Base-by-base conservation (phyloP, 306 rosid genomes). In the Coriaria nepalensis region DNA sequence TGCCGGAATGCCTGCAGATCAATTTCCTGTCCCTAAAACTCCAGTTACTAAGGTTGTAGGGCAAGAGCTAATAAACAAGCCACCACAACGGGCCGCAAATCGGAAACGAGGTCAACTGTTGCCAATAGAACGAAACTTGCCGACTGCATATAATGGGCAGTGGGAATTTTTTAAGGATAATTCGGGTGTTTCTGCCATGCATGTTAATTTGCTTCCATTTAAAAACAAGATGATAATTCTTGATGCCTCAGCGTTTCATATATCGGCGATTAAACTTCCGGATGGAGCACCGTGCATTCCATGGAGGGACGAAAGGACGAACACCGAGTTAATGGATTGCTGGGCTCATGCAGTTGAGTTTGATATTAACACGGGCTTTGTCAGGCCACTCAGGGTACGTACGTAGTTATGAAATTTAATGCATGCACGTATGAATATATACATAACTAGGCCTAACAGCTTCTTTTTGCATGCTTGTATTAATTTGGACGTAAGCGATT, bases 101-200 rank as follows among this genome's bases (percentile, higher is more conserved):
- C n/a, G n/a, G 29, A 20, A 20, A 1, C 29, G 29, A 20, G 29
- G 2, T 20, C 2, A 3, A 20, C 29, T 20, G 29, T 20, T 20
- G 29, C 29, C 29, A 20, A 3, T 20, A 20, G 29, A 1, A 1
- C 29, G 3, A 20, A 20, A 20, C 29, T 20, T 20, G 29, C 29
- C 29, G 29, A 20, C 29, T 20, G 2, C 29, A 20, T 1, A 20
- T 3, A 20, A 20, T n/a, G 29, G 29, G 29, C 1, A 1, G 29
- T 20, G 29, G 29, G 29, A 20, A 20, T 20, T 20, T 3, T 3
- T 20, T 20, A 20, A 3, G 29, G 3, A 20, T 0, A 10, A 85
- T 37, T 55, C 87, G 0, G 88, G 81, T 9, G 87, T 86, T 5
- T 77, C 92, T 0, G 85, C 75, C 51, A 92, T 92, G 98, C 98